These are phyloP conservation scores for Pleurotus tuoliensis DNA, from an alignment of 768 basidiomycete genomes.

Conservation along the genomic window DNA sequence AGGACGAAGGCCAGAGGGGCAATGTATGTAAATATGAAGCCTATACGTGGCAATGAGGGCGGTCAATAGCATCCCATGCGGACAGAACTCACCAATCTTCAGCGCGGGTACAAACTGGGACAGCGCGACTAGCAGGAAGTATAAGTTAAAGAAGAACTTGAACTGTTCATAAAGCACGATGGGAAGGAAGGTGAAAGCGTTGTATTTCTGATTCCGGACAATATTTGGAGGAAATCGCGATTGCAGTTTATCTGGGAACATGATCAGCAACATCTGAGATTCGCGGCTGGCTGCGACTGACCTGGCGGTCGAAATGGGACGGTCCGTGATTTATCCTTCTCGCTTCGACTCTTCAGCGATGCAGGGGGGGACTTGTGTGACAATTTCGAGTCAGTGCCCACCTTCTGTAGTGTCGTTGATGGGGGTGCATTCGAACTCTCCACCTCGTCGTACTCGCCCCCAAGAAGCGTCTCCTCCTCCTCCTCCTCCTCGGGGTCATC, in stretches of 20 bases:
- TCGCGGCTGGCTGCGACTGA: slow-evolving; percentile 19
- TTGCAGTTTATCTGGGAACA: slow-evolving; percentile 60
- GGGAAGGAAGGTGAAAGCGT: slow-evolving; percentile 93
- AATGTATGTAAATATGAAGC: slow-evolving; percentile 93
- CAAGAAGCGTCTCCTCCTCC: slow-evolving; percentile 49
- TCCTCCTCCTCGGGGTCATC: slow-evolving; percentile 62
- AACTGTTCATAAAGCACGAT: slow-evolving; percentile 98
- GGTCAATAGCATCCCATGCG: background rate
- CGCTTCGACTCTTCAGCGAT: slow-evolving; percentile 22
- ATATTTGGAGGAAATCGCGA: slow-evolving; percentile 80
- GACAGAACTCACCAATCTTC: slow-evolving; percentile 73
- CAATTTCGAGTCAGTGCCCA: slow-evolving; percentile 11
- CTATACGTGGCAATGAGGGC: slow-evolving; percentile 32
- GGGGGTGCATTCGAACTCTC: slow-evolving; percentile 28
- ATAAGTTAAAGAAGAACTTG: slow-evolving; percentile 99
- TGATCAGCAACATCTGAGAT: slow-evolving; percentile 2
- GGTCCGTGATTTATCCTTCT: slow-evolving; percentile 72
- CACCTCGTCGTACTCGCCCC: slow-evolving; percentile 31
- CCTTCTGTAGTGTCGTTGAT: slow-evolving; percentile 2
- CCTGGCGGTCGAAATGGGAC: slow-evolving; percentile 76
- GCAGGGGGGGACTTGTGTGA: slow-evolving; percentile 20
- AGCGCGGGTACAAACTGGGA: slow-evolving; percentile 95
- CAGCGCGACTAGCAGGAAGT: slow-evolving; percentile 94
- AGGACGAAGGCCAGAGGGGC: slow-evolving; percentile 96
- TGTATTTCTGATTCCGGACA: slow-evolving; percentile 98